Evolutionary conservation across 73 alveolate genomes (phyloP), one percentile per base, ranked within the genome.

Genomic region (Breviolum minutum): DNA sequence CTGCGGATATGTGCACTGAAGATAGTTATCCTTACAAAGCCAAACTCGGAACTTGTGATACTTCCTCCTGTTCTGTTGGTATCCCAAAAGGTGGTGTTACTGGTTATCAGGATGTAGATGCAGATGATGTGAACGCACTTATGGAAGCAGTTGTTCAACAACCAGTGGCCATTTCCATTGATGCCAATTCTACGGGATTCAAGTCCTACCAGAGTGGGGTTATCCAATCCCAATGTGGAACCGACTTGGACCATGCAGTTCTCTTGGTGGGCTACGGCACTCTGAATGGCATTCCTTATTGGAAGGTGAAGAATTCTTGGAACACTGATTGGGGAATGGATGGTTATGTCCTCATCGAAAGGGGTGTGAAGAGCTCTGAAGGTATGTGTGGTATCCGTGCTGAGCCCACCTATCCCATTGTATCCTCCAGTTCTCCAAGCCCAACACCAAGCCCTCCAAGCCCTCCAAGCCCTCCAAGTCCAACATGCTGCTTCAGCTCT

Each of bases 241-340:
- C 69, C 85, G 99, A 99, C 66, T 99, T 99, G 85, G 99, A 99
- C 99, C 99, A 99, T 99, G 99, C 99, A 26, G 99, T 99, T 29
- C 99, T 99, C 29, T 99, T 99, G 30, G 99, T 99, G 62, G 99
- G 99, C 80, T 99, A 93, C 81, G 99, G 99, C 62, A 99, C 99
- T 82, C 99, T 73, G 82, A 79, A 99, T 73, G 99, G 99, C 64
- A 81, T 64, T 19, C 99, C 99, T 99, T 99, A 99, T 99, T 99
- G 99, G 99, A 60, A 99, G 83, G 99, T 99, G 77, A 99, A 99
- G 99, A 99, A 99, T 99, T 99, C 99, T 16, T 99, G 99, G 99
- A 99, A 99, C 87, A 79, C 91, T 11, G 60, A 40, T 19, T 99
- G 99, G 99, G 99, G 99, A 54, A 66, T 63, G 64, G 95, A 63